A percentile compares a stretch with the other conserved stretches of the same genome.
Conservation (phyloP, 371 early-diverging fungal genomes). For the Mortierella sp. region DNA sequence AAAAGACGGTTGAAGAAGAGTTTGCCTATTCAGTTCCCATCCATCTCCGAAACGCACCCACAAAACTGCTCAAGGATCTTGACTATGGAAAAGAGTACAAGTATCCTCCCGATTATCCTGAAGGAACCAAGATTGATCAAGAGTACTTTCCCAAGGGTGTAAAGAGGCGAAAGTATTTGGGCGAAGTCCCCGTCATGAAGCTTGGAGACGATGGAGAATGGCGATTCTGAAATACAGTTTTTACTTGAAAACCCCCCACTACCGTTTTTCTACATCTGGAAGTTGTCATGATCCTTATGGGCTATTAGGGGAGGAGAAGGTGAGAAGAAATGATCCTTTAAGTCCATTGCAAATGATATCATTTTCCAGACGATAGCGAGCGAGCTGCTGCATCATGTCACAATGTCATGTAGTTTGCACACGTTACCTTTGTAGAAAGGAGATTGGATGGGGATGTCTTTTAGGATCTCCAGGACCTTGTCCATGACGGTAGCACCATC, state of each 20-base stretch:
- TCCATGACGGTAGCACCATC: slow-evolving; percentile 57
- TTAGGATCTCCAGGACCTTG: slow-evolving; percentile 56
- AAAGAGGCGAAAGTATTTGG: slow-evolving; percentile 64
- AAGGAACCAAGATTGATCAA: slow-evolving; percentile 67
- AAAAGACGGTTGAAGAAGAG: slow-evolving; percentile 66
- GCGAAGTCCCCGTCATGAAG: slow-evolving; percentile 31
- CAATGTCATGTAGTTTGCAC: no score
- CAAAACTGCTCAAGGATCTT: slow-evolving; percentile 76
- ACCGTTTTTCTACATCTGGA: slow-evolving; percentile 28
- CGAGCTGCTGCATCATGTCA: no score
- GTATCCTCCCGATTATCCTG: slow-evolving; percentile 83
- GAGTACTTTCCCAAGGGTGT: slow-evolving; percentile 79
- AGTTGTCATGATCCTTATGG: slow-evolving; percentile 53
- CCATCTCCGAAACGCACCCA: slow-evolving; percentile 90
- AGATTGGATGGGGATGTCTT: slow-evolving; percentile 62
- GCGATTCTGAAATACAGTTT: background rate
- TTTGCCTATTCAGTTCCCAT: slow-evolving; percentile 84
- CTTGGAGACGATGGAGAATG: slow-evolving; percentile 26
- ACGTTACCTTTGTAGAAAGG: slow-evolving; percentile 73
- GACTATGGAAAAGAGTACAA: slow-evolving; percentile 84
- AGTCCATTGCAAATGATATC: no score
- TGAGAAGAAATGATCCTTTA: background rate
- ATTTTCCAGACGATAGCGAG: no score
- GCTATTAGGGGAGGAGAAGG: slow-evolving; percentile 15
- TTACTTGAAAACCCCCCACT: background rate